A percentile compares a stretch with the other conserved stretches of the same genome.
phyloP scores from a whole-genome alignment of 140 eudicot genomes.

The Flaveria floridana region DNA sequence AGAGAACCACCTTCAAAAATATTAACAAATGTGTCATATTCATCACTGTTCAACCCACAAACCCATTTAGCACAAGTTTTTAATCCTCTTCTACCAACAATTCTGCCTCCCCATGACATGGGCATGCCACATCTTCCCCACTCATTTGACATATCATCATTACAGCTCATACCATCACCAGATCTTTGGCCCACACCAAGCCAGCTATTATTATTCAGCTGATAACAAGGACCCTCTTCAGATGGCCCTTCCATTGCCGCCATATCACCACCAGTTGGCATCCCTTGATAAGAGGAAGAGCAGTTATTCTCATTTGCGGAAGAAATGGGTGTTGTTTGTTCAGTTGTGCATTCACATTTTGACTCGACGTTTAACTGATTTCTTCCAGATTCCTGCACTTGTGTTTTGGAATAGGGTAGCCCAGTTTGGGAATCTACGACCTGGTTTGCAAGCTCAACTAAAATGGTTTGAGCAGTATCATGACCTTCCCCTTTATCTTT shows the following conservation, averaged over 20 bases:
- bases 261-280: constrained; percentile 48
- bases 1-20: constrained; percentile 94
- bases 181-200: constrained; percentile 66
- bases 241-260: constrained; percentile 82
- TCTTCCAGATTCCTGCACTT: constrained; percentile 41
- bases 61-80: constrained; percentile 59
- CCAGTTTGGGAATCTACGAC: constrained; percentile 44
- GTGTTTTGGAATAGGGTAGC: constrained; percentile 35
- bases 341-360: constrained; percentile 39
- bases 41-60: constrained; percentile 68
- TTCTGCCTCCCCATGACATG: constrained; percentile 93
- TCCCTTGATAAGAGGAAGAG: constrained; percentile 61
- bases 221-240: constrained; percentile 80
- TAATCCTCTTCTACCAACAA: constrained; percentile 70
- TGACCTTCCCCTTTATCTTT: constrained; percentile 46
- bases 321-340: constrained; percentile 39
- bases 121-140: constrained; percentile 80
- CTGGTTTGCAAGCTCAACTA: constrained; percentile 51
- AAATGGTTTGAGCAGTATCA: constrained; percentile 47
- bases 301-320: constrained; percentile 44
- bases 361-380: constrained; percentile 46
- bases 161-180: constrained; percentile 47
- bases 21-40: constrained; percentile 79
- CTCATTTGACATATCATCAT: constrained; percentile 62
- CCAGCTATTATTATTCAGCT: constrained; percentile 67